phyloP scores from a whole-genome alignment of 495 filamentous ascomycete species.

The Penicillium steckii region DNA sequence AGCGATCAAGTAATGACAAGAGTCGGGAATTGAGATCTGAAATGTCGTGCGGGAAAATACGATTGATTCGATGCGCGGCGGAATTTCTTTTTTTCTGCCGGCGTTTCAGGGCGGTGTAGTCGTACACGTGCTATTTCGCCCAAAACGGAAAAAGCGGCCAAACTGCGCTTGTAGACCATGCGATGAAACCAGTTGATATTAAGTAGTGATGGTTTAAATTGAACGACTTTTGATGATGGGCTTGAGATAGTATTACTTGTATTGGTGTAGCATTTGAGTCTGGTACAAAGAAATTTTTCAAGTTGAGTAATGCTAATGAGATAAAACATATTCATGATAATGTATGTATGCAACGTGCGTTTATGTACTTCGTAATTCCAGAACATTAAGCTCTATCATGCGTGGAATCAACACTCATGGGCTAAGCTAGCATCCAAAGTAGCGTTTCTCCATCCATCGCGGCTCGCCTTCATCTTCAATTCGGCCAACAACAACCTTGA shows the following conservation, averaged over 20 bases:
- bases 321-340: no score
- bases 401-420: no score
- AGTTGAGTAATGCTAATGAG: no score
- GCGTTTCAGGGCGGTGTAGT: slow-evolving; percentile 2
- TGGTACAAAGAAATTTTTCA: no score
- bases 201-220: no score
- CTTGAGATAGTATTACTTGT: no score
- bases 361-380: slow-evolving; percentile 8
- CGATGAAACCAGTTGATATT: no score
- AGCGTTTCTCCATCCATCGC: slow-evolving; percentile 80
- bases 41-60: neutral
- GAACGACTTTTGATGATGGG: no score
- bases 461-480: slow-evolving; percentile 73
- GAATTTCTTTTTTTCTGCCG: slow-evolving; percentile 9
- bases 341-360: slow-evolving; percentile 3
- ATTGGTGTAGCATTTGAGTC: no score
- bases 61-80: neutral
- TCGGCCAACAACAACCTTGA: slow-evolving; percentile 78
- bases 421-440: slow-evolving; percentile 67
- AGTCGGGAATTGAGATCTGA: neutral
- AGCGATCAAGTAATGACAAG: neutral
- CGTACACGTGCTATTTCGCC: neutral
- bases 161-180: no score
- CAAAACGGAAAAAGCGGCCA: neutral
- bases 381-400: neutral